Conservation (phyloP, 202 grass and related monocot genomes). For the Elaeis oleifera region DNA sequence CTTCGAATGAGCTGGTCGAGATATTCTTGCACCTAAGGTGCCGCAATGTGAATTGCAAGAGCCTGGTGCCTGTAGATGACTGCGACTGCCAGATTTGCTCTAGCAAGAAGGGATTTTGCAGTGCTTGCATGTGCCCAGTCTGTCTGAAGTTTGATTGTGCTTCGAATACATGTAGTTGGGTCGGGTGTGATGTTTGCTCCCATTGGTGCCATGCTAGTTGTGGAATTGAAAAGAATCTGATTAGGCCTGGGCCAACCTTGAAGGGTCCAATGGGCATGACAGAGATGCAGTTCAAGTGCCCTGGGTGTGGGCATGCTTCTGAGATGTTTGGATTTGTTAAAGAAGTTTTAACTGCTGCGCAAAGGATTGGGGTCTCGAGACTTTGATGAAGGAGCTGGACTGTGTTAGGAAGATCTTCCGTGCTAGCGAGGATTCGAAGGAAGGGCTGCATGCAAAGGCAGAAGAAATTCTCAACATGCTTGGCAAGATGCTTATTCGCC, state of each 20-base stretch:
- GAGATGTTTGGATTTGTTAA: conserved; percentile 99
- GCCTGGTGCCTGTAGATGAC: conserved; percentile 62
- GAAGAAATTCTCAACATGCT: conserved; percentile 69
- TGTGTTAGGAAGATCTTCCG: conserved; percentile 89
- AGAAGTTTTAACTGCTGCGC: conserved; percentile 82
- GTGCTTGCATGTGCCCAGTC: conserved; percentile 75
- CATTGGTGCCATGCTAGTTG: conserved; percentile 97
- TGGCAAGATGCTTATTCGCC: conserved; percentile 46
- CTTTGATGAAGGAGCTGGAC: conserved; percentile 71
- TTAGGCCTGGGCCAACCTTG: conserved; percentile 65
- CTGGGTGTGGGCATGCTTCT: conserved; percentile 81
- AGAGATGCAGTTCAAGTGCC: conserved; percentile 96
- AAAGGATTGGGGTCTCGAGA: conserved; percentile 61
- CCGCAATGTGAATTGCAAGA: conserved; percentile 82
- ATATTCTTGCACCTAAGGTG: conserved; percentile 75
- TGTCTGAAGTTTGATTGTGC: conserved; percentile 93
- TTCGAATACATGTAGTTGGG: conserved; percentile 91
- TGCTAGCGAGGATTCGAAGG: conserved; percentile 92
- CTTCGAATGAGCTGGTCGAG: conserved; percentile 68
- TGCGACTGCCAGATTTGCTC: conserved; percentile 89
- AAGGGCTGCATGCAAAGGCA: conserved; percentile 75
- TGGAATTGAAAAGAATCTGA: conserved; percentile 70
- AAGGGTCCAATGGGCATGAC: conserved; percentile 72
- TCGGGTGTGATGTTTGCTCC: conserved; percentile 85
- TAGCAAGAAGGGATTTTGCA: conserved; percentile 83